Percentiles rank a stretch among this genome's conserved stretches.
phyloP scores from a whole-genome alignment of 768 basidiomycete species.

The Auricularia sp. region DNA sequence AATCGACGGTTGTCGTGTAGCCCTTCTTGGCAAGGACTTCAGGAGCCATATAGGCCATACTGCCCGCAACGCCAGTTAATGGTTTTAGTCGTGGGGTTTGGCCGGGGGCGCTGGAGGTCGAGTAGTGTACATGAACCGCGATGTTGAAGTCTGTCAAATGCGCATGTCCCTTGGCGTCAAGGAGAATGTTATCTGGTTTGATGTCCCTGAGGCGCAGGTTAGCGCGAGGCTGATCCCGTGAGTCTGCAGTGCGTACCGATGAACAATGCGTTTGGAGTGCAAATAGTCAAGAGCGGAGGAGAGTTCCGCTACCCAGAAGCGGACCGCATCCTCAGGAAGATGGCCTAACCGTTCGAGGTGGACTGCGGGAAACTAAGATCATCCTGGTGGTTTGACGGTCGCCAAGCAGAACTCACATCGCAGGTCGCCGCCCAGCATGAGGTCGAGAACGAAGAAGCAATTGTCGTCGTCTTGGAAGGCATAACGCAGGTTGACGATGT shows the following conservation, averaged over 20 bases:
- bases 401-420: conserved; percentile 53
- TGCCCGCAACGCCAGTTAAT: conserved; percentile 85
- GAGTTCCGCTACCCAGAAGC: conserved; percentile 84
- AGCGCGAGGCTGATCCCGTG: conserved; percentile 7
- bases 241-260: conserved; percentile 50
- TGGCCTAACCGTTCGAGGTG: conserved; percentile 74
- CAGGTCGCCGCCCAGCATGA: conserved; percentile 93
- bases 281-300: conserved; percentile 82
- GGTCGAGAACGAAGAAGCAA: conserved; percentile 94
- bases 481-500: conserved; percentile 88
- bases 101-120: not conserved
- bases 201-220: conserved; percentile 18
- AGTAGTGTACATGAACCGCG: conserved; percentile 64
- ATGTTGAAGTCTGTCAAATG: conserved; percentile 99
- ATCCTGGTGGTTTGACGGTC: not conserved
- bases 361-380: conserved; percentile 35
- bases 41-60: conserved; percentile 64
- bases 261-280: conserved; percentile 90
- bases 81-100: not conserved
- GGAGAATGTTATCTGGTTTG: conserved; percentile 23
- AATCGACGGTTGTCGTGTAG: conserved; percentile 89
- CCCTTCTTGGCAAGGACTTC: conserved; percentile 84
- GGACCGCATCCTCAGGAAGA: conserved; percentile 69
- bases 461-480: conserved; percentile 98
- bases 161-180: conserved; percentile 87